Percentiles rank a stretch among this genome's conserved stretches.
Evolutionary conservation across 106 monocot genomes (phyloP).

Genomic region (Iris macrosiphon): DNA sequence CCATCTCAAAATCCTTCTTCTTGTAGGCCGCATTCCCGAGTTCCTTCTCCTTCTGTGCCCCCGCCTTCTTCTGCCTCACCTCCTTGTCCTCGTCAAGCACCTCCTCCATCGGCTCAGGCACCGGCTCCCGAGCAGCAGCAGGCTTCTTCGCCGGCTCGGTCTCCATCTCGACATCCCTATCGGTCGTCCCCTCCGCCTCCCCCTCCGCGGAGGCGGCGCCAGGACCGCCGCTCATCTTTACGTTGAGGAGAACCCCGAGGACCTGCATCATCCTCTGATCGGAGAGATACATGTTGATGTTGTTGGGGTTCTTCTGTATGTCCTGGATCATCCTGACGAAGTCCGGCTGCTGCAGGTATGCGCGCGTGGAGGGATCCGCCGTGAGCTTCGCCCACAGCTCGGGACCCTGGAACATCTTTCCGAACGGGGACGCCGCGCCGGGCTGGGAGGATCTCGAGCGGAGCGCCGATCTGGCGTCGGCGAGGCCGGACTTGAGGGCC

Average conservation of each 20-base stretch:
- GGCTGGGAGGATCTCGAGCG: neutral
- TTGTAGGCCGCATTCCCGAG: conserved; percentile 80
- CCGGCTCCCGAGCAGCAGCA: conserved; percentile 21
- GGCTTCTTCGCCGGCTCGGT: conserved; percentile 1
- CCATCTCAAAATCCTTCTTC: conserved; percentile 84
- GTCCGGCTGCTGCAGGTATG: conserved; percentile 79
- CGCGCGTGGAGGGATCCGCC: conserved; percentile 75
- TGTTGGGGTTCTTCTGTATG: conserved; percentile 73
- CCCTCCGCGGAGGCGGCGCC: too few relatives aligned
- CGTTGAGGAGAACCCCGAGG: conserved; percentile 65
- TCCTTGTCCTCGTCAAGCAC: conserved; percentile 36
- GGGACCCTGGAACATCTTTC: conserved; percentile 71
- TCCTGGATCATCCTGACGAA: conserved; percentile 83
- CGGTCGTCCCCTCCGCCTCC: conserved; percentile 34
- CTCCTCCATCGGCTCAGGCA: conserved; percentile 56
- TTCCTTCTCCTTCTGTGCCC: conserved; percentile 83
- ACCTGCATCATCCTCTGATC: conserved; percentile 90
- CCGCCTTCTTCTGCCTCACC: conserved; percentile 45
- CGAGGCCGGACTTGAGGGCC: conserved; percentile 73
- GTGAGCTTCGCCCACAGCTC: conserved; percentile 81
- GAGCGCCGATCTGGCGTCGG: conserved; percentile 43
- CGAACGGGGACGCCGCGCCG: conserved; percentile 29
- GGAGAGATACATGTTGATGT: conserved; percentile 48
- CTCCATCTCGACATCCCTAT: neutral
- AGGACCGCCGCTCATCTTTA: conserved; percentile 52